Evolutionary conservation across 1,284 basidiomycete genomes (phyloP).

Genomic region (Bjerkandera adusta): DNA sequence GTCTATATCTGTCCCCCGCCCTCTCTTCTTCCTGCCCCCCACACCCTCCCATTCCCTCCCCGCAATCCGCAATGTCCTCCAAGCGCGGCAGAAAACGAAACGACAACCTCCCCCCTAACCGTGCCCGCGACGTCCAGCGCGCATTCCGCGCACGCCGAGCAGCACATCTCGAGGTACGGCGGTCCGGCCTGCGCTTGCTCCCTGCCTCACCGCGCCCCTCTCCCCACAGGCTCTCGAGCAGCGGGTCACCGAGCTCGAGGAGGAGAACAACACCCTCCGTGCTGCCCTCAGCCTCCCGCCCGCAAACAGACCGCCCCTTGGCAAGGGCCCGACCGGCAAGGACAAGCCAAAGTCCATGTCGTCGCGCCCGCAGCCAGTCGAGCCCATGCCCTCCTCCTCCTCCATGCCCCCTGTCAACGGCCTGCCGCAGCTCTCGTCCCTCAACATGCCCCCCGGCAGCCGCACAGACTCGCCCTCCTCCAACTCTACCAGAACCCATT

Average conservation of each 20-base stretch:
- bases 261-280: conserved; percentile 79
- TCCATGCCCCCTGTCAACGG: conserved; percentile 10
- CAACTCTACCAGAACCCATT: conserved; percentile 32
- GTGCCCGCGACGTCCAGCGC: conserved; percentile 89
- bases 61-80: conserved; percentile 58
- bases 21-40: conserved; percentile 27
- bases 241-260: conserved; percentile 80
- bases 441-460: conserved; percentile 20
- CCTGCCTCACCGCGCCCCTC: conserved; percentile 13
- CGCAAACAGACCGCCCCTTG: conserved; percentile 65
- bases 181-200: conserved; percentile 20
- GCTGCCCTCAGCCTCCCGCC: conserved; percentile 76
- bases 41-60: conserved; percentile 20
- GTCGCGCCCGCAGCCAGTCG: conserved; percentile 26
- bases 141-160: conserved; percentile 90
- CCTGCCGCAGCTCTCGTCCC: conserved; percentile 18
- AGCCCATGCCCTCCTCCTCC: conserved; percentile 6
- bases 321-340: conserved; percentile 81
- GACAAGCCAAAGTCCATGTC: conserved; percentile 57
- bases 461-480: conserved; percentile 34
- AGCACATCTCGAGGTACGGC: conserved; percentile 76
- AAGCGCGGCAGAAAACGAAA: conserved; percentile 90
- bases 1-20: conserved; percentile 23
- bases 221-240: conserved; percentile 71
- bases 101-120: conserved; percentile 88